Base-by-base conservation (phyloP, 345 rosid species). In the Ailanthus altissimus region DNA sequence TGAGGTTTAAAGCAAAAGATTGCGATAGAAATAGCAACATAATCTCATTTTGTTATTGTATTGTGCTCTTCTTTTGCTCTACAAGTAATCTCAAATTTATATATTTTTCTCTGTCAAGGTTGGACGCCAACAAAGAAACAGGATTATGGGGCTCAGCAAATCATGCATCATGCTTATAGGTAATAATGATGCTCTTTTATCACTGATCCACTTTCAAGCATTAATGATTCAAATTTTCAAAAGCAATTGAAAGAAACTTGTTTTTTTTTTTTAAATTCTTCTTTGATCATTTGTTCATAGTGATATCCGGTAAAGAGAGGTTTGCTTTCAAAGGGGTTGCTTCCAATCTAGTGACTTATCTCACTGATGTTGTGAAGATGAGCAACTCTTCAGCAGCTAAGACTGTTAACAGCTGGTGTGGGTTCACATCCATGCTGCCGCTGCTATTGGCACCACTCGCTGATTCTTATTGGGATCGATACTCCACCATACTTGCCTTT, bases 311-410 rank as follows among this genome's bases (percentile, higher is more conserved):
- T 1, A 88, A 90, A 67, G 99, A 96, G 89, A 90, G 99, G 84
- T 92, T 89, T 86, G 99, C 95, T 32, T 95, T 90, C 89, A 95
- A 95, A 81, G 99, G 99, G 75, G 97, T 95, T 81, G 90, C 91
- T 65, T 93, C 99, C 11, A 96, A 96, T 83, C 83, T 96, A 62
- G 94, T 96, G 57, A 96, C 96, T 6, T 96, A 93, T 79, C 86
- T 96, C 14, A 96, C 98, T 20, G 97, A 93, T 60, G 90, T 88
- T 5, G 89, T 90, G 14, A 88, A 88, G 73, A 87, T 95, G 97
- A 89, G 92, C 71, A 95, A 93, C 77, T 93, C 99, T 7, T 81
- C 88, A 13, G 98, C 98, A 28, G 99, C 99, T 11, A 95, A 87
- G 70, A 85, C 93, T 15, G 99, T 96, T 12, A 96, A 89, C 74